These are phyloP conservation scores for Sungouiella blattae DNA, from an alignment of 805 yeast species.

Conservation along the genomic window DNA sequence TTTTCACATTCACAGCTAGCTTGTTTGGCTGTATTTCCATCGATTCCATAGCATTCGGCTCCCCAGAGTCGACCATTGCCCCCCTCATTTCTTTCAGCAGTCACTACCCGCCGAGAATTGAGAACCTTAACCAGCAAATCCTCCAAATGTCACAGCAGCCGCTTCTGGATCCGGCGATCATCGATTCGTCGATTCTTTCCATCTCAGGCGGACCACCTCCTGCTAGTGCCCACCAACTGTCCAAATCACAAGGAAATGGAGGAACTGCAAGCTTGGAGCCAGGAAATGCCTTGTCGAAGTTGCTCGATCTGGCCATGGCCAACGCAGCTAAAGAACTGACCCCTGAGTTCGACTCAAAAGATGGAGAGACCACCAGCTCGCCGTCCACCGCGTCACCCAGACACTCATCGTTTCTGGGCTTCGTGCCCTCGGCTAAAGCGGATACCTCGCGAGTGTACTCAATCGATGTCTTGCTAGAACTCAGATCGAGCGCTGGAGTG, in stretches of 20 bases:
- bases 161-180: slow-evolving; percentile 15
- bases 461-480: slow-evolving; percentile 25
- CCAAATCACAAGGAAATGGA: neutral
- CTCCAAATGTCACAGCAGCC: neutral
- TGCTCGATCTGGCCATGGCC: slow-evolving; percentile 45
- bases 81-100: too few species aligned
- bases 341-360: slow-evolving; percentile 34
- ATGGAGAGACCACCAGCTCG: slow-evolving; percentile 4
- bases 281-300: slow-evolving; percentile 36
- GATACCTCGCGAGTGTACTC: slow-evolving; percentile 20
- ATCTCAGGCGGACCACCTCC: neutral
- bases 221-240: neutral
- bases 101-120: too few species aligned
- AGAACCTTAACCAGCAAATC: too few species aligned
- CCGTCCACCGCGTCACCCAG: slow-evolving; percentile 5
- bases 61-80: too few species aligned
- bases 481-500: slow-evolving; percentile 36
- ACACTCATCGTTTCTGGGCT: slow-evolving; percentile 9
- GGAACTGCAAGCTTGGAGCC: slow-evolving; percentile 20
- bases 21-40: too few species aligned
- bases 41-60: too few species aligned
- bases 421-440: slow-evolving; percentile 10
- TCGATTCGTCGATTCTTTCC: slow-evolving; percentile 8
- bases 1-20: too few species aligned
- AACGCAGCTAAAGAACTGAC: slow-evolving; percentile 44